Conservation (phyloP, 371 early-diverging fungal species). For the Mucor ambiguus region DNA sequence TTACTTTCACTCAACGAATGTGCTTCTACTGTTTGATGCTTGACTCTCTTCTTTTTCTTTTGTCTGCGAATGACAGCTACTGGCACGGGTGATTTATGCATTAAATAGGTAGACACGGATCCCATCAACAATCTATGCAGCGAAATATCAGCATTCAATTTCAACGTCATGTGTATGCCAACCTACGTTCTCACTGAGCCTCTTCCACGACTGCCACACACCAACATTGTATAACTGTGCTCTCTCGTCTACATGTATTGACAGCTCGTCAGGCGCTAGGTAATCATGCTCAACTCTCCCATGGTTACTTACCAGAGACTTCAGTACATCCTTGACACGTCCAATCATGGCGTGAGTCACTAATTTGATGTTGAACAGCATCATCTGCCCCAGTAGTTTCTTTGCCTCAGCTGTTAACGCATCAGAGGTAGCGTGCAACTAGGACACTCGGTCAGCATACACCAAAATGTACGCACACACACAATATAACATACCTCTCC, state of each 20-base stretch:
- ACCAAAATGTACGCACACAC: neutral
- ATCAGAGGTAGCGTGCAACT: slow-evolving; percentile 36
- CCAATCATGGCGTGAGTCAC: slow-evolving; percentile 55
- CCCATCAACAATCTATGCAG: slow-evolving; percentile 20
- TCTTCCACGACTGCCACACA: slow-evolving; percentile 25
- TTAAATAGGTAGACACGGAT: slow-evolving; percentile 25
- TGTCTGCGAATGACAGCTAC: slow-evolving; percentile 58
- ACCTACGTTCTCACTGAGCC: slow-evolving; percentile 22
- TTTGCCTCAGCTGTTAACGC: slow-evolving; percentile 29
- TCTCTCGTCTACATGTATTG: slow-evolving; percentile 15
- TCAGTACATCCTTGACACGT: slow-evolving; percentile 42
- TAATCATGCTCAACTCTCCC: neutral
- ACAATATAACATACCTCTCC: slow-evolving; percentile 16
- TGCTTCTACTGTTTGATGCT: slow-evolving; percentile 18
- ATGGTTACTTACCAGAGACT: slow-evolving; percentile 31
- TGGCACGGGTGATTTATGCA: slow-evolving; percentile 48
- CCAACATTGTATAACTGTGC: slow-evolving; percentile 10
- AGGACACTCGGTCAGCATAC: neutral
- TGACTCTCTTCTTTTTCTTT: slow-evolving; percentile 41
- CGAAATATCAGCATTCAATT: neutral
- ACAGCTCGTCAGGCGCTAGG: neutral
- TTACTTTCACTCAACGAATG: slow-evolving; percentile 40
- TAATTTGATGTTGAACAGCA: slow-evolving; percentile 51
- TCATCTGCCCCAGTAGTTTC: slow-evolving; percentile 38
- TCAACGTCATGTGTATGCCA: neutral